Evolutionary conservation across 306 rosid species (phyloP).

Genomic region (Lathyrus sativus): DNA sequence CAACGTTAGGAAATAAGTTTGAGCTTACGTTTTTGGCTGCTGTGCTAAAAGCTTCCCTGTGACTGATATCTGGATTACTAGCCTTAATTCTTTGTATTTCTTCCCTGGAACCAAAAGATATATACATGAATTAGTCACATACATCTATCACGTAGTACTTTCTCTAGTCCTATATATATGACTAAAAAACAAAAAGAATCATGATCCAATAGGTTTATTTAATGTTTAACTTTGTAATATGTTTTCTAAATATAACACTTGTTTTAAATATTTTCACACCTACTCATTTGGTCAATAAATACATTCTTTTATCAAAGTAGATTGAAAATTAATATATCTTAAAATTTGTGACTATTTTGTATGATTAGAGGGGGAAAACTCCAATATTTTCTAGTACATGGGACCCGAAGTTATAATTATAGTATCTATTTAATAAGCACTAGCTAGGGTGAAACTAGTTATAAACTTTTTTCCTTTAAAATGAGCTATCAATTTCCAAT

Average conservation of each 20-base stretch:
- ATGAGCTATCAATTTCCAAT: background rate
- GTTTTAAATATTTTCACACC: too few relatives aligned
- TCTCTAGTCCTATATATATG: background rate
- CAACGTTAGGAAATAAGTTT: constrained; percentile 4
- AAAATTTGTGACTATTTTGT: background rate
- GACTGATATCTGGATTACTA: constrained; percentile 90
- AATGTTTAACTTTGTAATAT: too few relatives aligned
- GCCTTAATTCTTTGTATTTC: constrained; percentile 99
- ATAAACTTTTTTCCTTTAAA: background rate
- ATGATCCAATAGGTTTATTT: too few relatives aligned
- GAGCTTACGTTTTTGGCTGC: constrained; percentile 96
- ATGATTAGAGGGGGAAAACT: background rate
- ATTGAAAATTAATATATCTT: too few relatives aligned
- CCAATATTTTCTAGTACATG: background rate
- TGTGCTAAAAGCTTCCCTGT: constrained; percentile 96
- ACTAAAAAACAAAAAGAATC: background rate
- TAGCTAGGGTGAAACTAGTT: too few relatives aligned
- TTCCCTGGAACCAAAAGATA: constrained; percentile 56
- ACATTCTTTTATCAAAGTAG: too few relatives aligned
- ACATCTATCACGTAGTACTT: background rate
- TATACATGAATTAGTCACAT: background rate
- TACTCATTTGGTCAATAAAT: too few relatives aligned
- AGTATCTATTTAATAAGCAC: too few relatives aligned
- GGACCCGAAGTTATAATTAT: too few relatives aligned
- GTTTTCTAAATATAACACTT: too few relatives aligned